Conservation (phyloP, 1,284 basidiomycete genomes). For the Puccinia triticina region DNA sequence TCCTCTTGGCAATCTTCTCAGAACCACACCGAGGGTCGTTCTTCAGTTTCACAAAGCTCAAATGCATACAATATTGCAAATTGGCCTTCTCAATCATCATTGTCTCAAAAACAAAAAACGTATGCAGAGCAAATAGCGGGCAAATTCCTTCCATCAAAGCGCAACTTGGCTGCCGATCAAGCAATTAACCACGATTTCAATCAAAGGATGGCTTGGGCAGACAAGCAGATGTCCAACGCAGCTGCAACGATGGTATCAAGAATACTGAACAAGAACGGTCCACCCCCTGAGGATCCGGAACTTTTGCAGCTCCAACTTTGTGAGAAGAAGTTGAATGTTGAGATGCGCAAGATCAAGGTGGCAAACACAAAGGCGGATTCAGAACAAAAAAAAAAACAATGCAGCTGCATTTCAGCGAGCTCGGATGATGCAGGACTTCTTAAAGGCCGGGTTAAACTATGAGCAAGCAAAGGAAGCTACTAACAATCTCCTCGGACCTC, state of each 20-base stretch:
- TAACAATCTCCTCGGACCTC: neutral
- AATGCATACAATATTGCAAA: neutral
- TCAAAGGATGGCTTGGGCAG: neutral
- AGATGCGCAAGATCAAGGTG: neutral
- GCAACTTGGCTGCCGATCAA: neutral
- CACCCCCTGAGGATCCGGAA: neutral
- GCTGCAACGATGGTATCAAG: neutral
- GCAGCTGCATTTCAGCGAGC: neutral
- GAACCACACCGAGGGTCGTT: neutral
- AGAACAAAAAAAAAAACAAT: neutral
- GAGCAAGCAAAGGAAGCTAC: neutral
- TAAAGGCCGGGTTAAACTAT: neutral
- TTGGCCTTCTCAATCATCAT: neutral
- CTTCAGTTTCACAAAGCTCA: neutral
- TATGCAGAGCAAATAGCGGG: constrained; percentile 1
- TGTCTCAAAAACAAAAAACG: neutral
- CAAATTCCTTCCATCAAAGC: neutral
- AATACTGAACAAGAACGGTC: neutral
- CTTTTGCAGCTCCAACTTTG: neutral
- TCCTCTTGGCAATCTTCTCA: neutral
- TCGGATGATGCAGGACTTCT: neutral
- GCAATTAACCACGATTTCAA: neutral
- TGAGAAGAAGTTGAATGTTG: neutral
- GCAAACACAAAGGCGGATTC: neutral
- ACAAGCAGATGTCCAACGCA: neutral